A percentile compares a stretch with the other conserved stretches of the same genome.
Conservation (phyloP, 1,284 basidiomycete species). For the Coriolopsis trogii region DNA sequence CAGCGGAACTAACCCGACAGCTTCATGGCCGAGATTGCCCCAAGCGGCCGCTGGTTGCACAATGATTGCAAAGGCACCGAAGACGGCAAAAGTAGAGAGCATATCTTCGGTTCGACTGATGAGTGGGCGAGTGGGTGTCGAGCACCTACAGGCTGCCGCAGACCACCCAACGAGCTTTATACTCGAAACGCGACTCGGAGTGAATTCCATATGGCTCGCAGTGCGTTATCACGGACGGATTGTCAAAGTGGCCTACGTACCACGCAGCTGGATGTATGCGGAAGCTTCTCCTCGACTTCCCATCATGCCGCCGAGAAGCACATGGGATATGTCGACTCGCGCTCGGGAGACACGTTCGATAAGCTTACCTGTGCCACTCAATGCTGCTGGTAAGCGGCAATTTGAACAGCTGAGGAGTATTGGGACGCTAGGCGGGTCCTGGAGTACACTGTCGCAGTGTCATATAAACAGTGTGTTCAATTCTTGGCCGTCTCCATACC, state of each 20-base stretch:
- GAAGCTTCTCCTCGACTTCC: slow-evolving; percentile 6
- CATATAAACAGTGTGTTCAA: too few species aligned
- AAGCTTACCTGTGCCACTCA: too few species aligned
- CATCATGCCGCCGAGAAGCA: slow-evolving; percentile 7
- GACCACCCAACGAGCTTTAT: not conserved
- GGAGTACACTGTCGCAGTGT: too few species aligned
- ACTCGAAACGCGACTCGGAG: not conserved
- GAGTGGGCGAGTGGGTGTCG: not conserved
- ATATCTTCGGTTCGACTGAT: not conserved
- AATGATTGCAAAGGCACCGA: not conserved
- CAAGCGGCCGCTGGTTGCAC: slow-evolving; percentile 8
- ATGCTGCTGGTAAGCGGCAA: too few species aligned
- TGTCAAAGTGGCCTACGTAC: slow-evolving; percentile 2
- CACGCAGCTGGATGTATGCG: slow-evolving; percentile 6
- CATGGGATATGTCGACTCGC: not conserved
- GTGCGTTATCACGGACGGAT: slow-evolving; percentile 2
- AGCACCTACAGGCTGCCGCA: not conserved
- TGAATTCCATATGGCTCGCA: slow-evolving; percentile 1
- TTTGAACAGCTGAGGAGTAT: too few species aligned
- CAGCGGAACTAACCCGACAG: slow-evolving; percentile 18
- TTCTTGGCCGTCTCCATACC: too few species aligned
- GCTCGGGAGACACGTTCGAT: slow-evolving; percentile 19
- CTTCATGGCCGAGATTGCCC: slow-evolving; percentile 19
- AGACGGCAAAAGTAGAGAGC: not conserved
- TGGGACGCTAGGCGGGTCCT: too few species aligned